Conservation (phyloP, 306 rosid genomes). For the Crataegus laevigata region DNA sequence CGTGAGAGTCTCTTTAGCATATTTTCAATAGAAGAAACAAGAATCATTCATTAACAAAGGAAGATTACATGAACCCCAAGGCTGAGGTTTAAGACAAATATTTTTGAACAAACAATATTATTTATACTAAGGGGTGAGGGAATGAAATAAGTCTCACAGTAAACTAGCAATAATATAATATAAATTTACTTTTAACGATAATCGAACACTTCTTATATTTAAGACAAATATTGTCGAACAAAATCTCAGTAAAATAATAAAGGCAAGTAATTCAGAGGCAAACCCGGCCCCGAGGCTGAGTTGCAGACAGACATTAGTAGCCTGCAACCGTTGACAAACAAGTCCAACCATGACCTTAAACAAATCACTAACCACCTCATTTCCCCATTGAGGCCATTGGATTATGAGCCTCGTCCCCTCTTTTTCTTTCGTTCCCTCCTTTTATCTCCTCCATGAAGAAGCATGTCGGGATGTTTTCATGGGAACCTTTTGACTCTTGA, state of each 20-base stretch:
- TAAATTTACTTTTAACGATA: accelerated
- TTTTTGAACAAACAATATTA: not conserved
- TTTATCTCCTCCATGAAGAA: slow-evolving; percentile 35
- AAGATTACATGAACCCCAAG: not conserved
- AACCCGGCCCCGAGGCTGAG: slow-evolving; percentile 9
- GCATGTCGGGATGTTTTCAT: slow-evolving; percentile 41
- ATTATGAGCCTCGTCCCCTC: slow-evolving; percentile 23
- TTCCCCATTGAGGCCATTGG: slow-evolving; percentile 35
- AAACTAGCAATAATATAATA: too few species aligned
- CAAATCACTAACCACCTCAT: slow-evolving; percentile 32
- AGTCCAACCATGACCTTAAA: slow-evolving; percentile 22
- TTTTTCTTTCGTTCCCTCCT: slow-evolving; percentile 17
- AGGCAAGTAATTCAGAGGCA: not conserved
- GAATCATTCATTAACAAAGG: not conserved
- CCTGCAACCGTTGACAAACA: slow-evolving; percentile 34
- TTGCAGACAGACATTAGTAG: slow-evolving; percentile 17
- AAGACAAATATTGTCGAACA: not conserved
- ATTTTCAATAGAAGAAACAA: not conserved
- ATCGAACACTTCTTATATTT: too few species aligned
- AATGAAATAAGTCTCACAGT: too few species aligned
- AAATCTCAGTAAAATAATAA: not conserved
- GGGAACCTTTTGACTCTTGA: slow-evolving; percentile 57
- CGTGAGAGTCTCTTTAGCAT: too few species aligned
- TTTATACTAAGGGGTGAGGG: too few species aligned
- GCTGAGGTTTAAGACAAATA: not conserved